Base-by-base conservation (phyloP, 2,329 filamentous ascomycete genomes). In the Grosmannia serpens region DNA sequence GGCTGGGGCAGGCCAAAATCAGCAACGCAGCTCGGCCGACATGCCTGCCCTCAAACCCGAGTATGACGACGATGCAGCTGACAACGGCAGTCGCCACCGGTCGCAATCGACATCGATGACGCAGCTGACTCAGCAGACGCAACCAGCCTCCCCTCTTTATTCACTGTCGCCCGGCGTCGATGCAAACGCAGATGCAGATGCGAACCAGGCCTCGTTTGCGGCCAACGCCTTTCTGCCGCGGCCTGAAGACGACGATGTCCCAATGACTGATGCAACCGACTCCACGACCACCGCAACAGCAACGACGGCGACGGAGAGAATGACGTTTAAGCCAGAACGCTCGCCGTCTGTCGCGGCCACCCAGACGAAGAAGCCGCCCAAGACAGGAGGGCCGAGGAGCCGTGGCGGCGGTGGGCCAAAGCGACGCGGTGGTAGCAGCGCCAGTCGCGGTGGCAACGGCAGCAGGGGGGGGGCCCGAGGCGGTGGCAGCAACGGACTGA, bases 241-340 rank as follows among this genome's bases (percentile, higher is more conserved):
- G n/a, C 29, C 24, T 41, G 22, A 4, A 44, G 58, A 62, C 41
- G 59, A 58, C 58, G 62, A 62, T 29, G 57, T 59, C 5, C 56
- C 60, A 6, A 63, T 63, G 62, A 58, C 60, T 0, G 62, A 63
- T 9, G 58, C 56, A 6, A 55, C 60, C 20, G 62, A 61, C 54
- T 47, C 58, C 17, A 56, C 56, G 24, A 24, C 55, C 27, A 22
- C 24, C 29, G 50, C 7, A 11, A 31, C 58, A 20, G 54, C 58
- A 1, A 55, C 57, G n/a, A 46, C 27, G 24, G 38, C 46, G n/a
- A 41, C 22, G 33, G 47, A 27, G 10, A 38, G 10, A 33, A 38
- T 26, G 52, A 3, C 31, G 7, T 15, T 13, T 33, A 53, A 41
- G 35, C 10, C 35, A 38, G 35, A 38, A 5, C 35, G 13, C 10